phyloP scores from a whole-genome alignment of 768 basidiomycete genomes.

The Trametes sanguinea region DNA sequence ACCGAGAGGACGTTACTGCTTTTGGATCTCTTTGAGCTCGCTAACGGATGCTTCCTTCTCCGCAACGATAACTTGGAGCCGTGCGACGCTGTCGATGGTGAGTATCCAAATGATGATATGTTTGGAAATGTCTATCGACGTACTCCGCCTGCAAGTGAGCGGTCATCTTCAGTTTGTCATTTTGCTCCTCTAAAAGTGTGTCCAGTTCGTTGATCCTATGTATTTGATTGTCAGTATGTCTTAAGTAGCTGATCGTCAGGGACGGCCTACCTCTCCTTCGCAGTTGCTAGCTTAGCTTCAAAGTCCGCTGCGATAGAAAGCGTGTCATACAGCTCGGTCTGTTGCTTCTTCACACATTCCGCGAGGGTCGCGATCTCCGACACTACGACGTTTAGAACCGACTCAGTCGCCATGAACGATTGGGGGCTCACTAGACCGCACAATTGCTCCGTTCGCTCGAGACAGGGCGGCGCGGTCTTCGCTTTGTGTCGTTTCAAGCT shows the following conservation, averaged over 20 bases:
- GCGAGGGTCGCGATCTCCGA: slow-evolving; percentile 18
- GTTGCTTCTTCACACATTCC: slow-evolving; percentile 22
- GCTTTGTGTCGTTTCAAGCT: slow-evolving; percentile 38
- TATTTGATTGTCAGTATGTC: too few species aligned
- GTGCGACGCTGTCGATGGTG: slow-evolving; percentile 3
- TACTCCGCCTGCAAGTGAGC: slow-evolving; percentile 16
- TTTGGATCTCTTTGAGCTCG: slow-evolving; percentile 8
- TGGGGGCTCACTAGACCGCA: not conserved
- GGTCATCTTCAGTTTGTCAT: slow-evolving; percentile 11
- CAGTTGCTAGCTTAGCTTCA: slow-evolving; percentile 17
- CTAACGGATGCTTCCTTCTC: slow-evolving; percentile 6
- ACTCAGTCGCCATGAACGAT: not conserved
- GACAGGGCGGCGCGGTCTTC: slow-evolving; percentile 23
- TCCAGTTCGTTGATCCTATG: slow-evolving; percentile 16
- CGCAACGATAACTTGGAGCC: not conserved
- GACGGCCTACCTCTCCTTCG: slow-evolving; percentile 19
- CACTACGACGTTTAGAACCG: slow-evolving; percentile 1
- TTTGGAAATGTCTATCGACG: not conserved
- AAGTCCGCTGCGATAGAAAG: slow-evolving; percentile 23
- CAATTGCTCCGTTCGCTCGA: not conserved
- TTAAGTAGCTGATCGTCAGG: not conserved
- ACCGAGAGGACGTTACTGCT: slow-evolving; percentile 13
- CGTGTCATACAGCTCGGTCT: slow-evolving; percentile 24
- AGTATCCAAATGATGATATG: not conserved
- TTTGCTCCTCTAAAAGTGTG: slow-evolving; percentile 7